phyloP scores from a whole-genome alignment of 495 filamentous ascomycete genomes.

The Cercophora newfieldiana region DNA sequence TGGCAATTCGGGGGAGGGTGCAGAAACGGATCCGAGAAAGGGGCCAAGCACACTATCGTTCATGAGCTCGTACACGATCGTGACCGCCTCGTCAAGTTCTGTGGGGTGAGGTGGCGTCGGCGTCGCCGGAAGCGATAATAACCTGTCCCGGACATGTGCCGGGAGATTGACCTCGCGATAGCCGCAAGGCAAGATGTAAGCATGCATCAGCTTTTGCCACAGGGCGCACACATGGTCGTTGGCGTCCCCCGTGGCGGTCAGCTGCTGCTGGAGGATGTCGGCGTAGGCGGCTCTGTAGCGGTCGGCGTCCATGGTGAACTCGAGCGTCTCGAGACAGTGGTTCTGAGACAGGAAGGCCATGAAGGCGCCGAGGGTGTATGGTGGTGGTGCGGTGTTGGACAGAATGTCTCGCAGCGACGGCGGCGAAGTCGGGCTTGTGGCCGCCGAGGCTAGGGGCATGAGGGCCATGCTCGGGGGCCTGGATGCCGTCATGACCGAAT shows the following conservation, averaged over 20 bases:
- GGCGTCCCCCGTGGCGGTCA: conserved; percentile 45
- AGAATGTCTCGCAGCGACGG: conserved; percentile 88
- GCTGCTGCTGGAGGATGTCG: conserved; percentile 44
- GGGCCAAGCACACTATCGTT: conserved; percentile 89
- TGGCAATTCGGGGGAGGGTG: conserved; percentile 31
- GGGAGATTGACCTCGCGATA: conserved; percentile 93
- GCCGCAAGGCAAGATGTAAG: conserved; percentile 77
- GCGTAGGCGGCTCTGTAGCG: conserved; percentile 80
- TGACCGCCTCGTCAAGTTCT: conserved; percentile 81
- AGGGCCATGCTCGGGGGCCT: conserved; percentile 48
- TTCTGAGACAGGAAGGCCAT: conserved; percentile 98
- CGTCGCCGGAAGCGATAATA: conserved; percentile 64
- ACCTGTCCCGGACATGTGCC: conserved; percentile 74
- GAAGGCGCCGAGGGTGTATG: conserved; percentile 91
- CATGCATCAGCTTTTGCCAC: conserved; percentile 64
- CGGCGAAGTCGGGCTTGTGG: conserved; percentile 53
- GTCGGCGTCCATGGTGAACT: conserved; percentile 94
- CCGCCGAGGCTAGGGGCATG: conserved; percentile 34
- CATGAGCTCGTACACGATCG: conserved; percentile 93
- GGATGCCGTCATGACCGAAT: conserved; percentile 48
- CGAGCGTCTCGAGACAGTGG: conserved; percentile 93
- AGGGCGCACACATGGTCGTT: conserved; percentile 73
- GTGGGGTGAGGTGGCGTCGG: conserved; percentile 73
- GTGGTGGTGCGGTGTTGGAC: conserved; percentile 79
- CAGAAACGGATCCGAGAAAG: conserved; percentile 65